Evolutionary conservation across 768 basidiomycete genomes (phyloP), one percentile per base, ranked within the genome.

Genomic region (Russula sp.): DNA sequence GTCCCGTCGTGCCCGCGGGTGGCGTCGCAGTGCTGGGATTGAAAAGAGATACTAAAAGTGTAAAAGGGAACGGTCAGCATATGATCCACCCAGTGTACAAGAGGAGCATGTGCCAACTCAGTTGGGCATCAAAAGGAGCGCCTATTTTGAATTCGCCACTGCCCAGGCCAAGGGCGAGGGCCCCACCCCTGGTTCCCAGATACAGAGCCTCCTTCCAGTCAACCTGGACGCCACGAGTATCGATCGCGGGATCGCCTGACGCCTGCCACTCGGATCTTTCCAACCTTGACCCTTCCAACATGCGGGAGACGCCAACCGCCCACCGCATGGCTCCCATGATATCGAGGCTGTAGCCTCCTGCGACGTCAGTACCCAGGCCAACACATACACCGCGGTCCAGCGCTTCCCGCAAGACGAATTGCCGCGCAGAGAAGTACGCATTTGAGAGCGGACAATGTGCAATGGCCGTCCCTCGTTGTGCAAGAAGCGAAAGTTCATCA

Each of bases 381-480:
- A 95, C 83, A 30, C 79, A 81, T 34, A 93, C 84, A 0, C 80
- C 81, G 32, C 73, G 74, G 50, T 81, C 75, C 38, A 94, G 76
- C 5, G 90, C 90, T 73, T 92, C 90, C 36, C 86, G 83, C 38
- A 90, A 76, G 3, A 79, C 81, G 71, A 92, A 87, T 1, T 86
- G 83, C 59, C 81, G 77, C 14, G 84, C 81, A 0, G 90, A 93
- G 74, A 95, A 93, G 75, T 95, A 96, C 2, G 83, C 81, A 71
- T 96, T 95, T 0, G 92, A 94, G 14, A 96, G 78, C 0, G 94
- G 94, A 73, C 94, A 96, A 69, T 93, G 91, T 0, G 93, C 90
- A 24, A 95, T 78, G 2, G 89, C 79, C 1, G 86, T 83, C 18
- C 84, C 83, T 30, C 72, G 73, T 4, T 67, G 65, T 1, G 78